Base-by-base conservation (phyloP, 2,329 filamentous ascomycete species). In the Aspergillus fructus region DNA sequence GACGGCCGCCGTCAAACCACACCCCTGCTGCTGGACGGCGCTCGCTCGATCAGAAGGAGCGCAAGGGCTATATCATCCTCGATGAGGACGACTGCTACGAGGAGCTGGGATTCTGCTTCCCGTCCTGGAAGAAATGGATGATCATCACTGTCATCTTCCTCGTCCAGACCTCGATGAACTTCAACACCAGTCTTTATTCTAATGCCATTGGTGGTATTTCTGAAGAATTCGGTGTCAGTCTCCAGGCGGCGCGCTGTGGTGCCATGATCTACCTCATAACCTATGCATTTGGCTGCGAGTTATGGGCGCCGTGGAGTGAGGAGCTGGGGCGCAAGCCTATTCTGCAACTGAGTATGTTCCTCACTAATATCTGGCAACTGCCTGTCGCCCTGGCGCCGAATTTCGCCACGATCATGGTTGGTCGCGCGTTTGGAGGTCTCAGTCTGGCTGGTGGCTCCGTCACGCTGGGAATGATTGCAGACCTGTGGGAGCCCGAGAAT, bases 281-380 rank as follows among this genome's bases (percentile, higher is more conserved):
- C 2, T 94, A 96, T 71, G 90, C 90, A 39, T 93, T 94, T 70
- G 91, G 91, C 34, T 94, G 91, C 71, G 91, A 94, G 73, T 81
- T 93, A 0, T 94, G 91, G 91, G 91, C 91, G 0, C 91, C 91
- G 0, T 94, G 90, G 89, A 89, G 85, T 46, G 91, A 96, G 71
- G 91, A 94, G 67, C 79, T 93, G 49, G 91, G 91, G 19, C 85
- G 91, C 49, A 89, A 86, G 78, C 87, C 87, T 1, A 83, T 94
- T 54, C 79, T 93, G 23, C 90, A 93, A 78, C 75, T 82, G 23
- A 89, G 86, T 39, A 76, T 94, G 54, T 82, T 89, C 61, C 77
- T 94, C 9, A 89, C 92, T 72, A 94, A 94, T 66, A 73, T 93
- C 55, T 94, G 83, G 80, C 88, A 90, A 62, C 72, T 92, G 0